A percentile compares a stretch with the other conserved stretches of the same genome.
Conservation (phyloP, 345 rosid species). For the Punica granatum region DNA sequence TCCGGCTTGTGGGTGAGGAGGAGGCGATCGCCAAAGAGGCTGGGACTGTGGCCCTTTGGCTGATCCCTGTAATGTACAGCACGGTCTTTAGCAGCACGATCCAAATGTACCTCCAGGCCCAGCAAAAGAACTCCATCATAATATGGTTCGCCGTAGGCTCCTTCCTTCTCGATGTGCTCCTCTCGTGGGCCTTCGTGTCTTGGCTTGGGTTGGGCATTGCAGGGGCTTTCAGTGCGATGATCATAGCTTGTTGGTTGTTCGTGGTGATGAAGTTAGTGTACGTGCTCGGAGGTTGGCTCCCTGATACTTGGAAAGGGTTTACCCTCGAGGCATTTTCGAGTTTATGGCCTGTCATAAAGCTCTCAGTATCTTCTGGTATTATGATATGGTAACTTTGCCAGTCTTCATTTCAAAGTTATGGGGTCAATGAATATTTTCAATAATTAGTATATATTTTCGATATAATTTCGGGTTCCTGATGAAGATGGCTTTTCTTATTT, state of each 20-base stretch:
- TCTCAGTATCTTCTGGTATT: conserved; percentile 21
- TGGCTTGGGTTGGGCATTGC: conserved; percentile 7
- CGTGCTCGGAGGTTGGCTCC: conserved; percentile 18
- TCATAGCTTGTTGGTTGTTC: conserved; percentile 15
- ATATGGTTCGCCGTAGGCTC: conserved; percentile 15
- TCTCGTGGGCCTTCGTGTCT: conserved; percentile 16
- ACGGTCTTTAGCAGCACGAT: conserved; percentile 18
- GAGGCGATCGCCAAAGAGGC: conserved; percentile 16
- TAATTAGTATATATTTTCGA: not conserved
- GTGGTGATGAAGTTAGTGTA: conserved; percentile 14
- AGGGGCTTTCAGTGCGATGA: conserved; percentile 15
- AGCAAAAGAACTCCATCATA: conserved; percentile 19
- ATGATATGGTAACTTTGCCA: conserved; percentile 16
- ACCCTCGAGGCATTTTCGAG: conserved; percentile 11
- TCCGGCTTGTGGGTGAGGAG: conserved; percentile 18
- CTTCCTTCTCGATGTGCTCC: conserved; percentile 13
- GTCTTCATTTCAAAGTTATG: not conserved
- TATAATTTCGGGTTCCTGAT: not conserved
- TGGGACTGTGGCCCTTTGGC: conserved; percentile 13
- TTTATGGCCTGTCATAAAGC: conserved; percentile 20
- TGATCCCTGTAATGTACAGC: conserved; percentile 24
- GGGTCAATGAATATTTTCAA: not conserved
- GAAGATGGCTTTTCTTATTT: not conserved
- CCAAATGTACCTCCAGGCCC: conserved; percentile 27
- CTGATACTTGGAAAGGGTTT: conserved; percentile 21